A percentile compares a stretch with the other conserved stretches of the same genome.
phyloP scores from a whole-genome alignment of 805 yeast genomes.

The Metschnikowia baotianmanensis region DNA sequence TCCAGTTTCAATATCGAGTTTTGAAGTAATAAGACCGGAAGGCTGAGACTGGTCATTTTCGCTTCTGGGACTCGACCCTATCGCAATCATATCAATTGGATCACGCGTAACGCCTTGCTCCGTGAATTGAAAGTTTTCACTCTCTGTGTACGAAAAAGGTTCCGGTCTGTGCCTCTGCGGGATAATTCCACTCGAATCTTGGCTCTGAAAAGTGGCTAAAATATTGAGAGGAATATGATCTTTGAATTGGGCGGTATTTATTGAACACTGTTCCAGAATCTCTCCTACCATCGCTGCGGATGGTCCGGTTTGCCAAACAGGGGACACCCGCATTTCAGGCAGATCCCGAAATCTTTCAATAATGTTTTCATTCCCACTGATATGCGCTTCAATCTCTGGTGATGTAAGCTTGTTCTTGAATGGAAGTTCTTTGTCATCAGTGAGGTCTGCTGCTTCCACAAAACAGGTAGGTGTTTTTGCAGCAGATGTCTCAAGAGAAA shows the following conservation, averaged over 20 bases:
- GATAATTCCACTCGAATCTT: background rate
- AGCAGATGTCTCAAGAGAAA: too few species aligned
- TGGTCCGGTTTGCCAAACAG: background rate
- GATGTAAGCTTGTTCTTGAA: too few species aligned
- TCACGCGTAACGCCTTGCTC: background rate
- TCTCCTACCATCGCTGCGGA: background rate
- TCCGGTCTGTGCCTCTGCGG: background rate
- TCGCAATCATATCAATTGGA: background rate
- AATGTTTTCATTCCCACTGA: too few species aligned
- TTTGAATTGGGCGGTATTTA: background rate
- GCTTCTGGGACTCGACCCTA: background rate
- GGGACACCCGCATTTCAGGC: background rate
- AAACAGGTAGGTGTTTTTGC: too few species aligned
- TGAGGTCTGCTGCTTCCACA: too few species aligned
- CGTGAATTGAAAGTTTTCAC: constrained; percentile 1
- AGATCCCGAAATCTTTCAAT: too few species aligned
- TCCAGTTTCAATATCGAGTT: background rate
- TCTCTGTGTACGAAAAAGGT: constrained; percentile 4
- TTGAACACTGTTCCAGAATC: background rate
- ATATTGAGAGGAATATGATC: background rate
- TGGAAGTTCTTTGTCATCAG: too few species aligned
- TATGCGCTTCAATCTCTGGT: too few species aligned
- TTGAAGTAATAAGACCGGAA: background rate
- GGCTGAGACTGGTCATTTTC: background rate
- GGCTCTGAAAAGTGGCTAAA: background rate